phyloP scores from a whole-genome alignment of 495 filamentous ascomycete species.

The Thermothielavioides terrestris region DNA sequence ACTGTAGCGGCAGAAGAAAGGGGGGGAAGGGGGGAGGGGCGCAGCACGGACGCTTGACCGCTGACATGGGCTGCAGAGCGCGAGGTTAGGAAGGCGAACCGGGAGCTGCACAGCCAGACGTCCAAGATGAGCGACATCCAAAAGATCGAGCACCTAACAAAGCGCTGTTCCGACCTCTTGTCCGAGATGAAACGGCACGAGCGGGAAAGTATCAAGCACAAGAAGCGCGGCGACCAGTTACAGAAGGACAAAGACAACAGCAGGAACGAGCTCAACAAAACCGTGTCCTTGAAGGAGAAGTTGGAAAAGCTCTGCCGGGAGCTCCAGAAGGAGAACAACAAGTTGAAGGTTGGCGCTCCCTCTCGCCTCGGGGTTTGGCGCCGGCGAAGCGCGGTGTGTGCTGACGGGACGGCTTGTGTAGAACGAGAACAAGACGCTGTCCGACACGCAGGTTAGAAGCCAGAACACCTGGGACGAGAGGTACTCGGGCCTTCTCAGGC shows the following conservation, averaged over 20 bases:
- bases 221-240: slow-evolving; percentile 86
- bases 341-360: slow-evolving; percentile 63
- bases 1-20: neutral
- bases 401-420: slow-evolving; percentile 36
- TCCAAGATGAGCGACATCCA: slow-evolving; percentile 64
- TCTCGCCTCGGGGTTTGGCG: neutral
- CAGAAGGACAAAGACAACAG: slow-evolving; percentile 94
- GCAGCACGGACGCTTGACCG: neutral
- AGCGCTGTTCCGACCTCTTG: slow-evolving; percentile 82
- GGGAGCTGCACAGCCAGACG: slow-evolving; percentile 74
- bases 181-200: slow-evolving; percentile 92
- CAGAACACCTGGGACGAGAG: slow-evolving; percentile 78
- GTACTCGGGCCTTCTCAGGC: slow-evolving; percentile 61
- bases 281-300: slow-evolving; percentile 80
- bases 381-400: slow-evolving; percentile 8
- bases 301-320: slow-evolving; percentile 91
- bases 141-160: slow-evolving; percentile 79
- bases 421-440: slow-evolving; percentile 85
- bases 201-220: slow-evolving; percentile 86
- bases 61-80: slow-evolving; percentile 35
- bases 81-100: slow-evolving; percentile 83
- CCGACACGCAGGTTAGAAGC: slow-evolving; percentile 72
- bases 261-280: slow-evolving; percentile 79
- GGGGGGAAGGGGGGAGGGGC: no score
- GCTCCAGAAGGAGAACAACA: slow-evolving; percentile 91